A percentile compares a stretch with the other conserved stretches of the same genome.
Evolutionary conservation across 768 basidiomycete species (phyloP).

Genomic region (Lyophyllum semitale): DNA sequence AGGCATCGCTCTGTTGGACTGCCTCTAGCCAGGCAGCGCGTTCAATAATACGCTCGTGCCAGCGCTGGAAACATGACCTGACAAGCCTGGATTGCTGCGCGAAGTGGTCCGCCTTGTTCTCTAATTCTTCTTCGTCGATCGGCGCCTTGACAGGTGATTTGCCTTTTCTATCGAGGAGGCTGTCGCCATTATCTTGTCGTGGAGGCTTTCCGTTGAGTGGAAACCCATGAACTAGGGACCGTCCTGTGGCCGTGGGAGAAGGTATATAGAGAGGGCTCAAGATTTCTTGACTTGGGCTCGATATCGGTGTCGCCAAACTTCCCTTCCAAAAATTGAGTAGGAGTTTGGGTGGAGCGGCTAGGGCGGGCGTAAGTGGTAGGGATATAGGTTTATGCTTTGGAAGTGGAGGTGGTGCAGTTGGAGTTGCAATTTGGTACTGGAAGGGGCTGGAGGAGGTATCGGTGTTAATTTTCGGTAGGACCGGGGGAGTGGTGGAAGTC

Average conservation of each 20-base stretch:
- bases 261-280: conserved; percentile 46
- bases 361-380: conserved; percentile 47
- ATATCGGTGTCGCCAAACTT: conserved; percentile 22
- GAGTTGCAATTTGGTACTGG: conserved; percentile 14
- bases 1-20: conserved; percentile 58
- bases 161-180: conserved; percentile 23
- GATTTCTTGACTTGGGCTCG: conserved; percentile 32
- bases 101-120: conserved; percentile 45
- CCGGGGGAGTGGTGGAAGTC: conserved; percentile 18
- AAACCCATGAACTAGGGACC: conserved; percentile 5
- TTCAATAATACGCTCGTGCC: conserved; percentile 48
- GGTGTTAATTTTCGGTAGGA: conserved; percentile 26
- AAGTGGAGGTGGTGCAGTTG: conserved; percentile 39
- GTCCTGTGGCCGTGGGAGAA: conserved; percentile 30
- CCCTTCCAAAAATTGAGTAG: conserved; percentile 34
- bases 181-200: conserved; percentile 1
- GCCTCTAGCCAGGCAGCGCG: conserved; percentile 64
- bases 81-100: conserved; percentile 39
- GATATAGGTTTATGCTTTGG: conserved; percentile 44
- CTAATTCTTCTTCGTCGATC: conserved; percentile 35
- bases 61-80: conserved; percentile 41
- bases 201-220: not conserved
- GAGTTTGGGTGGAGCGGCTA: conserved; percentile 29
- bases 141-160: conserved; percentile 26
- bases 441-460: conserved; percentile 13